These are phyloP conservation scores for Diaporthe citrichinensis DNA, from an alignment of 2,329 filamentous ascomycete species.

Conservation along the genomic window DNA sequence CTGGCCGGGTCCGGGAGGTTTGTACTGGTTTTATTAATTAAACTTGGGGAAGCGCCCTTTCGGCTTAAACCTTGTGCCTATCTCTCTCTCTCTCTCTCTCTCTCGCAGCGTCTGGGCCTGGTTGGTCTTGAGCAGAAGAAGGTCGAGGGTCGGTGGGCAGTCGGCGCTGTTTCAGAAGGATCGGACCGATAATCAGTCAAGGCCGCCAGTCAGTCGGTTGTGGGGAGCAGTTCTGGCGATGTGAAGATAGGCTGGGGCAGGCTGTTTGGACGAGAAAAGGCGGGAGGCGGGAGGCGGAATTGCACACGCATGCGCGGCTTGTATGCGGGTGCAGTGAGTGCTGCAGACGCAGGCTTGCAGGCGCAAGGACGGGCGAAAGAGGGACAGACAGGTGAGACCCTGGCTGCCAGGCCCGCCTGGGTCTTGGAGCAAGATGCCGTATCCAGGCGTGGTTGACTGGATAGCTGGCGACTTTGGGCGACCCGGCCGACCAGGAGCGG, in stretches of 20 bases:
- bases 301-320: slow-evolving; percentile 2
- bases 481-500: slow-evolving; percentile 7
- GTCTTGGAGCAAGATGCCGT: slow-evolving; percentile 10
- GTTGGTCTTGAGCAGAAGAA: not conserved
- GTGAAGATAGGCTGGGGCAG: not conserved
- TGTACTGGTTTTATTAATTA: not conserved
- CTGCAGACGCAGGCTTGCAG: not conserved
- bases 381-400: not conserved
- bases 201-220: not conserved
- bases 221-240: not conserved
- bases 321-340: not conserved
- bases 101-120: not conserved
- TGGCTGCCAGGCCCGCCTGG: slow-evolving; percentile 1
- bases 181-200: slow-evolving; percentile 22
- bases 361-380: not conserved
- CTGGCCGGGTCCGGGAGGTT: slow-evolving; percentile 22
- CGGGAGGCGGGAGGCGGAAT: slow-evolving; percentile 1
- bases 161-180: slow-evolving; percentile 1
- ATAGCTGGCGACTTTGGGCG: not conserved
- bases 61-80: not conserved
- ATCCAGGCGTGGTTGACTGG: slow-evolving; percentile 1
- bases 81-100: too few species aligned
- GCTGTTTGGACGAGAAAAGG: slow-evolving; percentile 5
- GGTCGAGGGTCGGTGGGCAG: slow-evolving; percentile 8
- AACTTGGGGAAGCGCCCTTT: not conserved